Percentiles rank a stretch among this genome's conserved stretches.
phyloP scores from a whole-genome alignment of 2,329 filamentous ascomycete species.

The Neobulgaria alba region DNA sequence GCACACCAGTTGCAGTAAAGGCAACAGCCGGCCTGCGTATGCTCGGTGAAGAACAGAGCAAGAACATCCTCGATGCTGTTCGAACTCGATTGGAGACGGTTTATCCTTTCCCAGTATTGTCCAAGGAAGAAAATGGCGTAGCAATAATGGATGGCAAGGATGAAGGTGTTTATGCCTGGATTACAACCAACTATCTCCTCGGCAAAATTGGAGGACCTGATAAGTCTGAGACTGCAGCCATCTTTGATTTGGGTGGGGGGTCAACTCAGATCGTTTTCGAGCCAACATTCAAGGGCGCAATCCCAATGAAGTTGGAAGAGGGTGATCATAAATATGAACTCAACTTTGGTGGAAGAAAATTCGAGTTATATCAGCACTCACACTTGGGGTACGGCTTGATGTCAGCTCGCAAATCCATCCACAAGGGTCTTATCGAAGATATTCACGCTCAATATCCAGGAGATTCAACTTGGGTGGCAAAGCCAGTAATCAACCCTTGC shows the following conservation, averaged over 20 bases:
- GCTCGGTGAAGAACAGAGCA: slow-evolving; percentile 70
- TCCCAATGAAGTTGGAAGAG: slow-evolving; percentile 75
- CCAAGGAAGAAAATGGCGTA: slow-evolving; percentile 75
- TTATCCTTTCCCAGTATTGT: slow-evolving; percentile 92
- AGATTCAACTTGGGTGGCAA: slow-evolving; percentile 58
- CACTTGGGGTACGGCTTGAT: slow-evolving; percentile 96
- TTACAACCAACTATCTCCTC: slow-evolving; percentile 96
- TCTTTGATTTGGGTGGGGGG: slow-evolving; percentile 93
- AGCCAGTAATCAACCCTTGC: slow-evolving; percentile 75
- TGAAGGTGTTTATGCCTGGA: slow-evolving; percentile 98
- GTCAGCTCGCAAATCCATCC: slow-evolving; percentile 82
- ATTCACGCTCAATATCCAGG: slow-evolving; percentile 54
- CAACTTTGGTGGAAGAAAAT: slow-evolving; percentile 80
- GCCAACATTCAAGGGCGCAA: slow-evolving; percentile 76
- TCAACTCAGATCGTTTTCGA: slow-evolving; percentile 99
- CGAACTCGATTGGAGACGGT: slow-evolving; percentile 73
- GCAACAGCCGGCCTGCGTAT: slow-evolving; percentile 90
- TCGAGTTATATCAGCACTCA: slow-evolving; percentile 94
- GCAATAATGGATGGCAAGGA: slow-evolving; percentile 96
- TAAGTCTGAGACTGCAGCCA: slow-evolving; percentile 80
- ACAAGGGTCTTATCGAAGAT: slow-evolving; percentile 65
- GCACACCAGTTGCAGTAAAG: slow-evolving; percentile 94
- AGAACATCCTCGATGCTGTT: slow-evolving; percentile 80
- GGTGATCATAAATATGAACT: slow-evolving; percentile 96
- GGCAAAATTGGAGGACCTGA: slow-evolving; percentile 95